Conservation (phyloP, 768 basidiomycete species). For the Pleurotus salmoneostramineus region DNA sequence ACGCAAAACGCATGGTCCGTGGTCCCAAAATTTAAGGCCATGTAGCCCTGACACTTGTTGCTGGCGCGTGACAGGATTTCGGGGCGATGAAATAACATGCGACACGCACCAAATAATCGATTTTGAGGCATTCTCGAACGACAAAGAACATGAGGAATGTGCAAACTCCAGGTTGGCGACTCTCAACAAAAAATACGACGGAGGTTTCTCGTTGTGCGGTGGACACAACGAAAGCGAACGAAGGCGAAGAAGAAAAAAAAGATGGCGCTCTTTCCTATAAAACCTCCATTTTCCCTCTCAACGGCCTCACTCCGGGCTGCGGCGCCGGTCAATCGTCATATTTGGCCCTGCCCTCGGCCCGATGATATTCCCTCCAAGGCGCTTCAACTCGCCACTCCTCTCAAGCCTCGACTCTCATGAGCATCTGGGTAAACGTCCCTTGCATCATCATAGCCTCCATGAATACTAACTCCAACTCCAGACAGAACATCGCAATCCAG, state of each 20-base stretch:
- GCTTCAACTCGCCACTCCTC: not conserved
- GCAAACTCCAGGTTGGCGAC: conserved; percentile 38
- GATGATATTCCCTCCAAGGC: not conserved
- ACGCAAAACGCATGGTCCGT: conserved; percentile 10
- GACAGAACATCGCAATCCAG: conserved; percentile 94
- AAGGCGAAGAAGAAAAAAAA: not conserved
- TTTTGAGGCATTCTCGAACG: conserved; percentile 37
- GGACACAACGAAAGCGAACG: not conserved
- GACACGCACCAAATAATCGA: conserved; percentile 30
- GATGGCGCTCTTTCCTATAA: not conserved
- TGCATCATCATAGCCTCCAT: no score
- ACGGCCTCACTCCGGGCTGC: no score
- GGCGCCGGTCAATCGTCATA: not conserved
- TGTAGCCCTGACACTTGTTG: conserved; percentile 5
- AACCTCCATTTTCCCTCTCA: no score
- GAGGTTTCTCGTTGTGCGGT: no score
- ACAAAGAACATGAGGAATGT: conserved; percentile 39
- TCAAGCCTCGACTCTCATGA: not conserved
- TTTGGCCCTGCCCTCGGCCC: conserved; percentile 2
- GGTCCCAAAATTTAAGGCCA: conserved; percentile 5
- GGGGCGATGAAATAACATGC: conserved; percentile 10
- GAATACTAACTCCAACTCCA: conserved; percentile 20
- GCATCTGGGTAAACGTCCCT: conserved; percentile 4
- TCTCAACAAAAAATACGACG: not conserved
- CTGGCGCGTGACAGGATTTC: conserved; percentile 16